Evolutionary conservation across 2,329 filamentous ascomycete species (phyloP).

Genomic region (Plenodomus tracheiphilus): DNA sequence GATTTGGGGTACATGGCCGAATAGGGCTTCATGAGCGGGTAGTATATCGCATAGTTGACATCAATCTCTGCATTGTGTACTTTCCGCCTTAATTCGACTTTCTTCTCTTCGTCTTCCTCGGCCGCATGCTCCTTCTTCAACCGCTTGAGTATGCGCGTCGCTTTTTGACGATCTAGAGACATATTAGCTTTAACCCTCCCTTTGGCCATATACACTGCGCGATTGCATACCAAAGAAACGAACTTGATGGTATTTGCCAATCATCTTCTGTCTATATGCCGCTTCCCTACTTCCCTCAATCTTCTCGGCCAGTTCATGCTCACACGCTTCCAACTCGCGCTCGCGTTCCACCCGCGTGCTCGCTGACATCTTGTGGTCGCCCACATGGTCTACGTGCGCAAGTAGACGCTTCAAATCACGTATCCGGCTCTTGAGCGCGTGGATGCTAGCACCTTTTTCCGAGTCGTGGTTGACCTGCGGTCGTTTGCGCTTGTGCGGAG

Average conservation of each 20-base stretch:
- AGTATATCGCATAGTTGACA: slow-evolving; percentile 73
- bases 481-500: slow-evolving; percentile 19
- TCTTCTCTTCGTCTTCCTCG: slow-evolving; percentile 55
- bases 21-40: slow-evolving; percentile 72
- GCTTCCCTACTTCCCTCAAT: slow-evolving; percentile 53
- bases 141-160: slow-evolving; percentile 67
- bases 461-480: slow-evolving; percentile 26
- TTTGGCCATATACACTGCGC: neutral
- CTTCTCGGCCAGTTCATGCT: slow-evolving; percentile 61
- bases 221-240: slow-evolving; percentile 72
- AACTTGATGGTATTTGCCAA: slow-evolving; percentile 79
- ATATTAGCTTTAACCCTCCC: slow-evolving; percentile 8
- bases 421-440: slow-evolving; percentile 71
- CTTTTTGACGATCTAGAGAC: slow-evolving; percentile 71
- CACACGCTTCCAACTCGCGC: slow-evolving; percentile 69
- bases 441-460: slow-evolving; percentile 46
- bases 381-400: slow-evolving; percentile 57
- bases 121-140: slow-evolving; percentile 61
- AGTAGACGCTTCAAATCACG: slow-evolving; percentile 71
- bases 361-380: slow-evolving; percentile 60
- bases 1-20: slow-evolving; percentile 57
- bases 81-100: slow-evolving; percentile 56
- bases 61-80: slow-evolving; percentile 74
- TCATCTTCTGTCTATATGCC: slow-evolving; percentile 70
- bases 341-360: slow-evolving; percentile 70